Evolutionary conservation across 768 basidiomycete genomes (phyloP).

Genomic region (Mycena leptocephala): DNA sequence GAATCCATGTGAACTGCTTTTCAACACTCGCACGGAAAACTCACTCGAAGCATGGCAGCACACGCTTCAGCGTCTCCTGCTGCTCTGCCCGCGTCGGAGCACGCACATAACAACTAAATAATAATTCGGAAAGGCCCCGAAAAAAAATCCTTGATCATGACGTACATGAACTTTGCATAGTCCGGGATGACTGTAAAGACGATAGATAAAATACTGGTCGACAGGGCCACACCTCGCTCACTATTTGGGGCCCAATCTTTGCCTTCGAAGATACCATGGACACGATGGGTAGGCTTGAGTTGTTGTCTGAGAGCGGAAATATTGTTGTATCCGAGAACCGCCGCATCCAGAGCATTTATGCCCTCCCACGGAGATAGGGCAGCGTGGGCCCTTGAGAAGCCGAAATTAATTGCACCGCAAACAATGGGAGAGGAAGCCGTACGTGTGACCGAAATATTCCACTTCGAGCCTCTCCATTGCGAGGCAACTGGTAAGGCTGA

Average conservation of each 20-base stretch:
- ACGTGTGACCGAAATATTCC: constrained; percentile 86
- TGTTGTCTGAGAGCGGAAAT: constrained; percentile 89
- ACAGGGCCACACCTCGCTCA: constrained; percentile 48
- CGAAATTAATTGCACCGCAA: background rate
- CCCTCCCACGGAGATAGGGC: constrained; percentile 90
- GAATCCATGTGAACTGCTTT: background rate
- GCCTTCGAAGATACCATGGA: constrained; percentile 87
- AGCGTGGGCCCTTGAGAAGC: constrained; percentile 78
- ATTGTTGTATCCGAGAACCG: constrained; percentile 87
- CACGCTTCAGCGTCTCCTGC: constrained; percentile 69
- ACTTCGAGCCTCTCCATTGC: constrained; percentile 74
- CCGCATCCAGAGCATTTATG: constrained; percentile 87
- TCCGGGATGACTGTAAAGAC: constrained; percentile 81
- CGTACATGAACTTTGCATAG: constrained; percentile 80
- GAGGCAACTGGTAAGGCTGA: constrained; percentile 76
- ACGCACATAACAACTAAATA: constrained; percentile 77
- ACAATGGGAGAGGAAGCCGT: constrained; percentile 28
- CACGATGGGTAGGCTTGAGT: constrained; percentile 80
- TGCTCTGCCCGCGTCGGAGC: constrained; percentile 79
- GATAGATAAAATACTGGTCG: background rate
- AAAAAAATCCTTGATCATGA: background rate
- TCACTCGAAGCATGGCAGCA: constrained; percentile 82
- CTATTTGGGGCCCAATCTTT: constrained; percentile 84
- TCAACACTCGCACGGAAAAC: constrained; percentile 37
- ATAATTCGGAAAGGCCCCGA: background rate